Conservation (phyloP, 2,329 filamentous ascomycete species). For the Fusarium nisikadoi region DNA sequence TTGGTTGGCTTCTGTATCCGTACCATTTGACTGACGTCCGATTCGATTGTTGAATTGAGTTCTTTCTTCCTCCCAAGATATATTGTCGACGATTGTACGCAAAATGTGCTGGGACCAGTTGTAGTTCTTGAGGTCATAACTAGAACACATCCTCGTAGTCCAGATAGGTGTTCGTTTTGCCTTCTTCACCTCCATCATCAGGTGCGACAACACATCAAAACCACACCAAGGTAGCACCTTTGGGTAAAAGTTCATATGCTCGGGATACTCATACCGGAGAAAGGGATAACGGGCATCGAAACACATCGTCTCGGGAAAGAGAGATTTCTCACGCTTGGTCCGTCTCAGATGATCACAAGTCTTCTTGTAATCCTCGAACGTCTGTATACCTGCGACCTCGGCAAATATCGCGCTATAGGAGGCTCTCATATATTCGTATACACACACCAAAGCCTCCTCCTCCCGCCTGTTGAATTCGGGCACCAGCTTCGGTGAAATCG, state of each 20-base stretch:
- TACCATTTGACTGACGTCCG: neutral
- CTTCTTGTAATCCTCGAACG: neutral
- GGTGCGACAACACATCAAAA: neutral
- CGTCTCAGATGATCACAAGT: neutral
- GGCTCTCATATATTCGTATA: slow-evolving; percentile 3
- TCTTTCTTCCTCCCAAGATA: neutral
- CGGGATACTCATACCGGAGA: fast-evolving
- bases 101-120: neutral
- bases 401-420: neutral
- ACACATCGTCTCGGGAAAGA: neutral
- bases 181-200: neutral
- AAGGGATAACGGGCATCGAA: neutral
- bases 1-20: neutral
- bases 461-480: neutral
- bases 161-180: neutral
- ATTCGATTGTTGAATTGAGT: neutral
- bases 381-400: neutral
- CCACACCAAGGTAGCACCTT: neutral
- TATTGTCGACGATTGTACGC: neutral
- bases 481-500: no score
- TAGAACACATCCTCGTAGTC: neutral
- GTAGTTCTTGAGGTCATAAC: neutral
- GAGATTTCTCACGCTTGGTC: neutral
- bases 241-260: fast-evolving
- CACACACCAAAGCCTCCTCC: neutral